Evolutionary conservation across 495 filamentous ascomycete species (phyloP), one percentile per base, ranked within the genome.

Genomic region (Penicillium parvum): DNA sequence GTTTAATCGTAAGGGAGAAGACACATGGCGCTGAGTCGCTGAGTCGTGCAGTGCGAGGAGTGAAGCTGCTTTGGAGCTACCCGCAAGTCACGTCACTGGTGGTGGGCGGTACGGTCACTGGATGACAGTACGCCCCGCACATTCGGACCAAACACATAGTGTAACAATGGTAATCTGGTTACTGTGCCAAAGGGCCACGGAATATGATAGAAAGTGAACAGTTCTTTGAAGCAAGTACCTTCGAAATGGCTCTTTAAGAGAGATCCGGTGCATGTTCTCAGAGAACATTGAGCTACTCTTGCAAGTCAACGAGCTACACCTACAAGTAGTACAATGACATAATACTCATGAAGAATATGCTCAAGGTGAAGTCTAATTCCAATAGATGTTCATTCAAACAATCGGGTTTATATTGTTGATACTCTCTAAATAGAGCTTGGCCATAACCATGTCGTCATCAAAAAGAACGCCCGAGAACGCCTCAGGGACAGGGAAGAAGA

Each of bases 31-130:
- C 16, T 22, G 19, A 40, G 41, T 33, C 15, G 27, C 15, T 30
- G 47, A 26, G n/a, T n/a, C n/a, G n/a, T n/a, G 19, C 20, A 37
- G 27, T 17, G 17, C 20, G 28, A 38, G 18, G n/a, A 23, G 17
- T 33, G 16, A 10, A 46, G 43, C 32, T 39, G 17, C 33, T 20
- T 26, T 12, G 37, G 37, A 55, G 54, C 47, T 58, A 54, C 35
- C 34, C 26, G 26, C 25, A 42, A 25, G 44, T 47, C 43, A 62
- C 58, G 55, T 58, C 52, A 58, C 55, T 52, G 37, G 18, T 30
- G 29, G 39, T 34, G 47, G 53, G 56, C 53, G 53, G 56, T 57
- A 47, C 22, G 38, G 51, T 51, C 22, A 43, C 21, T 4, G 5
- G 10, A 19, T 48, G 29, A 54, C 42, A 20, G 11, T 22, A 25